phyloP scores from a whole-genome alignment of 768 basidiomycete genomes.

The Lentinus brumalis region DNA sequence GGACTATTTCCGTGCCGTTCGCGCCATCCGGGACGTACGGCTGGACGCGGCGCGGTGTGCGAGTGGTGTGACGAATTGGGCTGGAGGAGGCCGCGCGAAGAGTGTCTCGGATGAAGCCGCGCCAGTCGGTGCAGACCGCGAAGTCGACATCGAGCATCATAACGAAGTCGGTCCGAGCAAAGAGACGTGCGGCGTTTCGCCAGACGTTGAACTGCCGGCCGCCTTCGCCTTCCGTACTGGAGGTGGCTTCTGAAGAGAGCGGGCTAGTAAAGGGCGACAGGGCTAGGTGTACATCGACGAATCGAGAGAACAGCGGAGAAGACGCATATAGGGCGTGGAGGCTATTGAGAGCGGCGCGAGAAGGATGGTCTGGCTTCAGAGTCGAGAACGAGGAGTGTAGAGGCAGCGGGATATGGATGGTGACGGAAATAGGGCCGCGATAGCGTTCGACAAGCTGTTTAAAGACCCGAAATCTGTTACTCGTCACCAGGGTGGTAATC shows the following conservation, averaged over 20 bases:
- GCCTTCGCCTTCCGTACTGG: slow-evolving; percentile 26
- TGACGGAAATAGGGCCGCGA: slow-evolving; percentile 82
- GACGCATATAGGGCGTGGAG: slow-evolving; percentile 70
- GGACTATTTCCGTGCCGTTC: slow-evolving; percentile 26
- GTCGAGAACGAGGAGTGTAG: slow-evolving; percentile 37
- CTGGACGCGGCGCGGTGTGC: slow-evolving; percentile 6
- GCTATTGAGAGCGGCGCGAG: slow-evolving; percentile 53
- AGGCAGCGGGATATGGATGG: slow-evolving; percentile 70
- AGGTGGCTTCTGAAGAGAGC: slow-evolving; percentile 3
- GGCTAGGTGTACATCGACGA: slow-evolving; percentile 86
- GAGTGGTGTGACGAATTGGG: slow-evolving; percentile 10
- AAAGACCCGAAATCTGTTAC: slow-evolving; percentile 75
- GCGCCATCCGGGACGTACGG: neutral
- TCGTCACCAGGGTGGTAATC: slow-evolving; percentile 82
- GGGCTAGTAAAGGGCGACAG: slow-evolving; percentile 60
- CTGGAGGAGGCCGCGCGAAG: slow-evolving; percentile 30
- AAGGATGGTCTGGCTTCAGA: slow-evolving; percentile 31
- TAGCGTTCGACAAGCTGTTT: slow-evolving; percentile 74
- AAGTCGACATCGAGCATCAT: slow-evolving; percentile 95
- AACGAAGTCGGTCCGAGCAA: slow-evolving; percentile 80
- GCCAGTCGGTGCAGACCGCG: slow-evolving; percentile 80
- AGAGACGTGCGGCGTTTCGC: slow-evolving; percentile 84
- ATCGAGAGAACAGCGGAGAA: slow-evolving; percentile 61
- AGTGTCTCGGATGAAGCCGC: slow-evolving; percentile 49
- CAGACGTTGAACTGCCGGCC: slow-evolving; percentile 89